These are phyloP conservation scores for Diplogelasinospora grovesii DNA, from an alignment of 495 filamentous ascomycete species.

Conservation along the genomic window DNA sequence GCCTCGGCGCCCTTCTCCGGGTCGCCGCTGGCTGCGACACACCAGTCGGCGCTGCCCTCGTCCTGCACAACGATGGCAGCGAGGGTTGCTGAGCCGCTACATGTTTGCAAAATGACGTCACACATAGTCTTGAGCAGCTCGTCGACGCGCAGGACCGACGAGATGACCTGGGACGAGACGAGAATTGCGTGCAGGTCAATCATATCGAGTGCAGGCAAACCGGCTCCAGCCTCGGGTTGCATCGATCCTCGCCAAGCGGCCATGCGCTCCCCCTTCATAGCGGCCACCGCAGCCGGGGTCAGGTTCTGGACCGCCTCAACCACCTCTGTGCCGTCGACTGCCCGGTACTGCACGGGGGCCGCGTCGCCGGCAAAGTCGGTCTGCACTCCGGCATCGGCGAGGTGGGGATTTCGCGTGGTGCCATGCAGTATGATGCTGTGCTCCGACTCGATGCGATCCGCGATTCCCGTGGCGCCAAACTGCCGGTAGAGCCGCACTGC, in stretches of 20 bases:
- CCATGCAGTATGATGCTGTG: slow-evolving; percentile 66
- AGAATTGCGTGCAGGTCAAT: slow-evolving; percentile 83
- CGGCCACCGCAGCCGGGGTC: slow-evolving; percentile 36
- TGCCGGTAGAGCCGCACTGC: slow-evolving; percentile 67
- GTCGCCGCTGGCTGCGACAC: slow-evolving; percentile 70
- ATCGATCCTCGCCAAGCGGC: slow-evolving; percentile 53
- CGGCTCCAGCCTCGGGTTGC: slow-evolving; percentile 40
- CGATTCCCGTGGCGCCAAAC: slow-evolving; percentile 69
- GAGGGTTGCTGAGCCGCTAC: slow-evolving; percentile 68
- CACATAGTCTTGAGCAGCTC: slow-evolving; percentile 82
- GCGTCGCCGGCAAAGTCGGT: slow-evolving; percentile 61
- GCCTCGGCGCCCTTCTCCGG: slow-evolving; percentile 58
- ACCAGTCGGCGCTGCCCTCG: slow-evolving; percentile 30
- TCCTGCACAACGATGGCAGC: slow-evolving; percentile 59
- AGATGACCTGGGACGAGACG: slow-evolving; percentile 83
- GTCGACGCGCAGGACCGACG: slow-evolving; percentile 79
- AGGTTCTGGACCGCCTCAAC: slow-evolving; percentile 51
- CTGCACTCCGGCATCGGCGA: slow-evolving; percentile 65
- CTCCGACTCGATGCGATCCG: slow-evolving; percentile 59
- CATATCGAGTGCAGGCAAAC: slow-evolving; percentile 62
- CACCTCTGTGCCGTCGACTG: slow-evolving; percentile 48
- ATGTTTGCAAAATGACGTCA: slow-evolving; percentile 81
- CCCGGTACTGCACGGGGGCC: slow-evolving; percentile 47
- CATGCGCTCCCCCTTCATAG: slow-evolving; percentile 57
- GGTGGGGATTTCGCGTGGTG: slow-evolving; percentile 51